Conservation (phyloP, 768 basidiomycete genomes). For the Boletus reticulatus region DNA sequence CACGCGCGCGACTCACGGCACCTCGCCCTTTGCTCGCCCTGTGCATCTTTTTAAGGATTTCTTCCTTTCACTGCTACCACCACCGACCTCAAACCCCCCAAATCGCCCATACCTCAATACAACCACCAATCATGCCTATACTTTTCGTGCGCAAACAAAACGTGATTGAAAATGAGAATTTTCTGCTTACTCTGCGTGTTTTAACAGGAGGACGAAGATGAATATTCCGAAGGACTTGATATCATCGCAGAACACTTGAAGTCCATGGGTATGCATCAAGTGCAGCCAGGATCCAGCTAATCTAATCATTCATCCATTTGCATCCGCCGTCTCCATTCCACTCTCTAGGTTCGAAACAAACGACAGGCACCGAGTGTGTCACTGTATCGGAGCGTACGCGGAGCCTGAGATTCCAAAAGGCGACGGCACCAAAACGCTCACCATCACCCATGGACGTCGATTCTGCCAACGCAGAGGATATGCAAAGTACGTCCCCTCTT, state of each 20-base stretch:
- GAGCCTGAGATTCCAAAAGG: slow-evolving; percentile 12
- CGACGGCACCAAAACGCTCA: slow-evolving; percentile 7
- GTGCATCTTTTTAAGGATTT: background rate
- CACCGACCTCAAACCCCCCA: background rate
- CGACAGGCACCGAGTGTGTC: slow-evolving; percentile 14
- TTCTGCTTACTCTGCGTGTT: slow-evolving; percentile 1
- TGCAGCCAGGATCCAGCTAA: background rate
- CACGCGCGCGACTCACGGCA: slow-evolving; percentile 4
- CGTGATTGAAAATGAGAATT: background rate
- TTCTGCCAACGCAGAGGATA: background rate
- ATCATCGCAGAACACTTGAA: slow-evolving; percentile 6
- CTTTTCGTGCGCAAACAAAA: slow-evolving; percentile 18
- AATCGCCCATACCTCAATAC: slow-evolving; percentile 11
- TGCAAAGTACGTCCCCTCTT: slow-evolving; percentile 14
- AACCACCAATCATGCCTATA: slow-evolving; percentile 11
- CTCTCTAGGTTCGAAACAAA: slow-evolving; percentile 5
- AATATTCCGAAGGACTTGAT: slow-evolving; percentile 18
- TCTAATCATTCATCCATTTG: background rate
- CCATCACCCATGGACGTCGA: slow-evolving; percentile 27
- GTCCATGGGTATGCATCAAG: slow-evolving; percentile 18
- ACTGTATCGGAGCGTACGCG: slow-evolving; percentile 22
- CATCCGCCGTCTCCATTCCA: background rate
- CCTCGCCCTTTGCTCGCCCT: no score
- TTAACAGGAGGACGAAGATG: slow-evolving; percentile 26
- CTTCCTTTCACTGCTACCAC: slow-evolving; percentile 6